Percentiles rank a stretch among this genome's conserved stretches.
These are phyloP conservation scores for Beverwykella pulmonaria DNA, from an alignment of 495 filamentous ascomycete species.

Conservation along the genomic window DNA sequence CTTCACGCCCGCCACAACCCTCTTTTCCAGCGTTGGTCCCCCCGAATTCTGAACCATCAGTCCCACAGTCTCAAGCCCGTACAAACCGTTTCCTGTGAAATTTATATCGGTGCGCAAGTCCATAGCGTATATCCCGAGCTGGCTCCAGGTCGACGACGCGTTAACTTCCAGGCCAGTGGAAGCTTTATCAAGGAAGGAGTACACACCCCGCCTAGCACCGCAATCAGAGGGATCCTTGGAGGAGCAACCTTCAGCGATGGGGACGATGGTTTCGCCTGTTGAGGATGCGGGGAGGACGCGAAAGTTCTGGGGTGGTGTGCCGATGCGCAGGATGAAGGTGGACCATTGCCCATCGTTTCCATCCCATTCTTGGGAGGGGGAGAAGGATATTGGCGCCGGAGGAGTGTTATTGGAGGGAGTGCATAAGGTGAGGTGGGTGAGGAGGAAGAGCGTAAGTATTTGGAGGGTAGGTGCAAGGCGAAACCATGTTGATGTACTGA, in stretches of 20 bases:
- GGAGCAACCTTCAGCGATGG: constrained; percentile 14
- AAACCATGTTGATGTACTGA: too few species aligned
- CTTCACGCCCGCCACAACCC: constrained; percentile 27
- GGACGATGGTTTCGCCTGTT: constrained; percentile 14
- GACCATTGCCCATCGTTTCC: constrained; percentile 33
- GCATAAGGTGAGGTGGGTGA: neutral
- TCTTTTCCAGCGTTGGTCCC: constrained; percentile 1
- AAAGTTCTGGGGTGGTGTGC: constrained; percentile 27
- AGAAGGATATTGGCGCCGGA: constrained; percentile 19
- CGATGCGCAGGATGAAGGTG: constrained; percentile 28
- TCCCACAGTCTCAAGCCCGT: constrained; percentile 29
- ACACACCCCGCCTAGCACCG: constrained; percentile 11
- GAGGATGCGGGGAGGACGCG: constrained; percentile 14
- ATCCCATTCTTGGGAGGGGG: constrained; percentile 22
- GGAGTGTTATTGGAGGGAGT: neutral
- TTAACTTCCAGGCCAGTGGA: constrained; percentile 17
- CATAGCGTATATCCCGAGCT: constrained; percentile 14
- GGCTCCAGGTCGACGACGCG: constrained; percentile 24
- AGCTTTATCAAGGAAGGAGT: constrained; percentile 10
- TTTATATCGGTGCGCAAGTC: constrained; percentile 6
- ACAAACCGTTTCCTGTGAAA: constrained; percentile 23
- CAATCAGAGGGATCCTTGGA: constrained; percentile 19
- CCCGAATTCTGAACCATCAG: constrained; percentile 12
- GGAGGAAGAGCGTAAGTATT: neutral
- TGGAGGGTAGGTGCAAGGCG: too few species aligned